Percentiles rank a stretch among this genome's conserved stretches.
These are phyloP conservation scores for Thelonectria olida DNA, from an alignment of 2,329 filamentous ascomycete species.

Conservation along the genomic window DNA sequence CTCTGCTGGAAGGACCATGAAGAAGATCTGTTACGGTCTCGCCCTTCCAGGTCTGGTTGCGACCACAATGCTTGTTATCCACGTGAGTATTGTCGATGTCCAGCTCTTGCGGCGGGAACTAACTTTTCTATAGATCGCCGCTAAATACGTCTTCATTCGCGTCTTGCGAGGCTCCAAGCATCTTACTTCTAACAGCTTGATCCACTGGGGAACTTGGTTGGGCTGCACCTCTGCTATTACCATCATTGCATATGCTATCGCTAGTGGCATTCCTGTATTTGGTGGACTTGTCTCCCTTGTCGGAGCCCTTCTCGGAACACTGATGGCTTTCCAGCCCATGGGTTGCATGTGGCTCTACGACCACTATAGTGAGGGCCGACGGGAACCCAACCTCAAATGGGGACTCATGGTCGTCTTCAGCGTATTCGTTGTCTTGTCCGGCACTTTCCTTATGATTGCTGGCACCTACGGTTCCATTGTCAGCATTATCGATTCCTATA, in stretches of 20 bases:
- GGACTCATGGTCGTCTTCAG: conserved; percentile 1
- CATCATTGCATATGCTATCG: background rate
- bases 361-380: conserved; percentile 42
- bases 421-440: background rate
- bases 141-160: background rate
- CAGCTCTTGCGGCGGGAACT: too few relatives aligned
- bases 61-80: conserved; percentile 13
- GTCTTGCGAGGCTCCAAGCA: background rate
- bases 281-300: background rate
- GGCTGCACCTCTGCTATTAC: background rate
- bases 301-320: background rate
- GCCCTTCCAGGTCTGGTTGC: conserved; percentile 42
- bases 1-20: conserved; percentile 51
- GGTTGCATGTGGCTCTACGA: conserved; percentile 55
- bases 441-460: conserved; percentile 9
- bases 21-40: conserved; percentile 55
- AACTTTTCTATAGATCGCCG: background rate
- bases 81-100: background rate
- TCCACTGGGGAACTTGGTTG: background rate
- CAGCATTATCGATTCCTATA: conserved; percentile 1
- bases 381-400: background rate
- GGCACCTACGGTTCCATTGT: conserved; percentile 13
- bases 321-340: conserved; percentile 39
- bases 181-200: background rate
- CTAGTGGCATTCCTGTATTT: background rate